Percentiles rank a stretch among this genome's conserved stretches.
phyloP scores from a whole-genome alignment of 352 stramenopile species.

The Pythium myriotylum region DNA sequence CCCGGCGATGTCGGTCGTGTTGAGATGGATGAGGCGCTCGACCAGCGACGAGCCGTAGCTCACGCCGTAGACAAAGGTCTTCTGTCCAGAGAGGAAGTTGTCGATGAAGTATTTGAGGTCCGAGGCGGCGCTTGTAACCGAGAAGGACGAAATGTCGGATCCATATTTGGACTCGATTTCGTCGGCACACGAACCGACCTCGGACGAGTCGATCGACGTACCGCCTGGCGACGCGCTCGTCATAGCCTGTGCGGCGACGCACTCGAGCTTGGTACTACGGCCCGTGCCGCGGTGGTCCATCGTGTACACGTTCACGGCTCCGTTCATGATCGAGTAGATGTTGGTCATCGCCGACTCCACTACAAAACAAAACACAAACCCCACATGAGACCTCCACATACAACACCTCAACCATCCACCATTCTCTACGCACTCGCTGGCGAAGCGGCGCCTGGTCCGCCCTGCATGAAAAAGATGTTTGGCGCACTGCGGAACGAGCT shows the following conservation, averaged over 20 bases:
- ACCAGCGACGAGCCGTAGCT: slow-evolving; percentile 61
- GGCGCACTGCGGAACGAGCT: slow-evolving; percentile 3
- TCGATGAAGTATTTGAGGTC: slow-evolving; percentile 36
- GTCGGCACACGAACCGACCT: slow-evolving; percentile 36
- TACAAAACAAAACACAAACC: background rate
- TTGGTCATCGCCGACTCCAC: slow-evolving; percentile 34
- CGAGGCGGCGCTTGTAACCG: slow-evolving; percentile 47
- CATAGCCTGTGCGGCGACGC: slow-evolving; percentile 38
- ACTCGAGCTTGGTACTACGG: slow-evolving; percentile 44
- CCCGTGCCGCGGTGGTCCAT: slow-evolving; percentile 59
- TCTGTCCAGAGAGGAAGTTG: slow-evolving; percentile 9
- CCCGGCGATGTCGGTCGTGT: slow-evolving; percentile 35
- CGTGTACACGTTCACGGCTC: slow-evolving; percentile 53
- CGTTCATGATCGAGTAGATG: slow-evolving; percentile 34
- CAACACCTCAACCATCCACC: too few species aligned
- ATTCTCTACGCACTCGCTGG: slow-evolving; percentile 20
- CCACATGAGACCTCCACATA: background rate
- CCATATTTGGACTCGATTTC: slow-evolving; percentile 44
- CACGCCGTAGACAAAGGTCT: slow-evolving; percentile 53
- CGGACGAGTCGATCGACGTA: slow-evolving; percentile 17
- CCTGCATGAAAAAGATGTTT: slow-evolving; percentile 27
- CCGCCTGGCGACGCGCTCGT: slow-evolving; percentile 23
- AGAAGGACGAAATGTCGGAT: slow-evolving; percentile 38
- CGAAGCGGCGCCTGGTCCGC: slow-evolving; percentile 17
- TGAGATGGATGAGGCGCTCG: slow-evolving; percentile 54